Percentiles rank a stretch among this genome's conserved stretches.
Conservation (phyloP, 1,139 yeast species). For the Ogataea hybrid region DNA sequence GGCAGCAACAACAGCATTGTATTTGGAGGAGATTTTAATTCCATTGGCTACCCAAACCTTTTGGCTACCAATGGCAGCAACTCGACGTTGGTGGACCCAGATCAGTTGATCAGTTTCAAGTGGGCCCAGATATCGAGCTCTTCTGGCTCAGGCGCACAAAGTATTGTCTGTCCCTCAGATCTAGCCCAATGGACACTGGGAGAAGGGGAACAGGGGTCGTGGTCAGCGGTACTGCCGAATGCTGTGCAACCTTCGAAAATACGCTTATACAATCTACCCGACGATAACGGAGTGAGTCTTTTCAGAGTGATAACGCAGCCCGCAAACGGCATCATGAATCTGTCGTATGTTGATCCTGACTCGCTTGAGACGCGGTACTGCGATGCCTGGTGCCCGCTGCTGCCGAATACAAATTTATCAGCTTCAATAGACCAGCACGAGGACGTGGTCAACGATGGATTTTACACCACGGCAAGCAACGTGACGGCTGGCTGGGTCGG, state of each 20-base stretch:
- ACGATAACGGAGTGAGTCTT: constrained; percentile 52
- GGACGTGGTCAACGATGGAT: constrained; percentile 15
- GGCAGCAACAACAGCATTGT: no score
- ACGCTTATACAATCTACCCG: constrained; percentile 62
- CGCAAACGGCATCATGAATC: constrained; percentile 85
- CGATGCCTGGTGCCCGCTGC: constrained; percentile 86
- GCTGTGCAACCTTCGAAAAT: constrained; percentile 68
- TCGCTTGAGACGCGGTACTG: constrained; percentile 58
- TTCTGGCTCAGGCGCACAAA: constrained; percentile 38
- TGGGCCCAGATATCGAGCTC: constrained; percentile 59
- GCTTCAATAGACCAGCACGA: constrained; percentile 25
- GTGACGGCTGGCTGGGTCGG: constrained; percentile 45
- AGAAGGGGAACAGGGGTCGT: constrained; percentile 56
- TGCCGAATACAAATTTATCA: constrained; percentile 34
- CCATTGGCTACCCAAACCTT: no score
- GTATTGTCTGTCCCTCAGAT: constrained; percentile 64
- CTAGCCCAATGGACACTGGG: constrained; percentile 51
- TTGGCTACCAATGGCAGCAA: constrained; percentile 10
- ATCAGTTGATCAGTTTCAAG: constrained; percentile 65
- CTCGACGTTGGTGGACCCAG: constrained; percentile 44
- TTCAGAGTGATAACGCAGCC: constrained; percentile 81
- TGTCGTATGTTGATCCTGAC: constrained; percentile 76
- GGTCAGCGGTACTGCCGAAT: constrained; percentile 63
- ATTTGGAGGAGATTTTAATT: no score
- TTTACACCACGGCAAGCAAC: constrained; percentile 32